Percentiles rank a stretch among this genome's conserved stretches.
Conservation (phyloP, 345 rosid genomes). For the Acer saccharum region DNA sequence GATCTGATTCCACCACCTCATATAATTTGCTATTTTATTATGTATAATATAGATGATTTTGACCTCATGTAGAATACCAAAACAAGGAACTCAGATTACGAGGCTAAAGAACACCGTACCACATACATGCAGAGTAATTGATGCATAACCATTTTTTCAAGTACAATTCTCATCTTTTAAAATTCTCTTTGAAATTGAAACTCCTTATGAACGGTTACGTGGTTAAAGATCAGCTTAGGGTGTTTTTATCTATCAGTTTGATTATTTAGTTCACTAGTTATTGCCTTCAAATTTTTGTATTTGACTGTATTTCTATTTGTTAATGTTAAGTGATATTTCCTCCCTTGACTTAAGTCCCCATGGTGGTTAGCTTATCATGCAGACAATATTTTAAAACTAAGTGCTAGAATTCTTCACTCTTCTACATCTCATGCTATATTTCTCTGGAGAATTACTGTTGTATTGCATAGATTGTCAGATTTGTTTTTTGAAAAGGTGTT, state of each 20-base stretch:
- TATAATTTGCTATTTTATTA: background rate
- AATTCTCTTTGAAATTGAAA: background rate
- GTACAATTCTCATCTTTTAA: background rate
- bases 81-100: background rate
- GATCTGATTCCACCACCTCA: background rate
- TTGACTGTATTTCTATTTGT: background rate
- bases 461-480: conserved; percentile 7
- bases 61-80: background rate
- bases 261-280: background rate
- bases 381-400: background rate
- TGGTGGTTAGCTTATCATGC: background rate
- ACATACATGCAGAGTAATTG: background rate
- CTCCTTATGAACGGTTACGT: background rate
- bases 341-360: background rate
- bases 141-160: too few relatives aligned
- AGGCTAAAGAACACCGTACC: background rate
- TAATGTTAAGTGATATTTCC: background rate
- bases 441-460: background rate
- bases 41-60: background rate
- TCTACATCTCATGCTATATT: background rate
- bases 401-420: background rate
- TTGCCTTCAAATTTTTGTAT: background rate
- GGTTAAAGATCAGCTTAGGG: background rate
- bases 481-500: too few relatives aligned
- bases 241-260: background rate